Conservation (phyloP, 352 stramenopile species). For the Pythium aristosporum region DNA sequence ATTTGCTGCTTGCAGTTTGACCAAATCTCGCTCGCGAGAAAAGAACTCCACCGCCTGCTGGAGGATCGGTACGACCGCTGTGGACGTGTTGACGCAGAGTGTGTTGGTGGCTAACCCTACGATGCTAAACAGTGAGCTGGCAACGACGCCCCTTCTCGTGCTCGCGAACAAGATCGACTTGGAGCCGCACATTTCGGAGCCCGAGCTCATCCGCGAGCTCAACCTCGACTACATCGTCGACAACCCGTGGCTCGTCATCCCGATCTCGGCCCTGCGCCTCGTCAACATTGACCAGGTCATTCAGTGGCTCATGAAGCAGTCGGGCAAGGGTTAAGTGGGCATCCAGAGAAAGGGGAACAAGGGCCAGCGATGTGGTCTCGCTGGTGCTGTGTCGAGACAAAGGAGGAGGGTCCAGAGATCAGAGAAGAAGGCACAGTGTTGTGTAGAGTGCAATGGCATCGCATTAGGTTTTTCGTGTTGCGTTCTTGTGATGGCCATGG, state of each 20-base stretch:
- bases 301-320: conserved; percentile 96
- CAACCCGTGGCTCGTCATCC: conserved; percentile 98
- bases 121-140: conserved; percentile 53
- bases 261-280: conserved; percentile 95
- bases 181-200: conserved; percentile 90
- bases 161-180: conserved; percentile 99
- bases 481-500: not conserved
- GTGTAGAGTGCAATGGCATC: conserved; percentile 26
- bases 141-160: conserved; percentile 94
- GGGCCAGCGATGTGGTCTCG: not conserved
- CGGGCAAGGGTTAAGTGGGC: conserved; percentile 74
- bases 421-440: conserved; percentile 14
- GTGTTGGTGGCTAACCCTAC: not conserved
- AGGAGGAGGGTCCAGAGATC: conserved; percentile 1
- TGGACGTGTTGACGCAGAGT: not conserved
- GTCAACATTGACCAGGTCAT: conserved; percentile 98
- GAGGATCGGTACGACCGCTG: conserved; percentile 87
- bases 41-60: conserved; percentile 91
- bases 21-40: conserved; percentile 94
- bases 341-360: not conserved
- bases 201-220: conserved; percentile 91
- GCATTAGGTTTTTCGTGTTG: conserved; percentile 17
- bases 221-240: conserved; percentile 99
- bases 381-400: not conserved
- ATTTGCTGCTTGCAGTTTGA: conserved; percentile 59